Percentiles rank a stretch among this genome's conserved stretches.
Conservation (phyloP, 306 rosid species). For the Rosa rugosa region DNA sequence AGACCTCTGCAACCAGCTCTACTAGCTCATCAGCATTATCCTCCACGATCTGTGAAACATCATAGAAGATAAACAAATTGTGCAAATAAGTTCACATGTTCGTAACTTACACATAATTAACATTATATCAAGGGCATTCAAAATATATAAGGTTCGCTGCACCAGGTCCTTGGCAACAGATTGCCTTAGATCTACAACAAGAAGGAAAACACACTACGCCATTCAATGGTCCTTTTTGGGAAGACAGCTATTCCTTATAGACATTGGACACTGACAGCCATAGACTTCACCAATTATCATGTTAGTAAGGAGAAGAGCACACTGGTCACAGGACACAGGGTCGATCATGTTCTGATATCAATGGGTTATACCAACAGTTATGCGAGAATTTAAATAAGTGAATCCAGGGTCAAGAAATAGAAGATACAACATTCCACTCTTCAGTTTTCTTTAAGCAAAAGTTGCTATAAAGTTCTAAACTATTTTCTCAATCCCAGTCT, state of each 20-base stretch:
- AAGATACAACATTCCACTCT: not conserved
- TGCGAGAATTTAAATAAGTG: not conserved
- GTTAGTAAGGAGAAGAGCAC: not conserved
- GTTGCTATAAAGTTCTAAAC: no score
- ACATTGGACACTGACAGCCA: not conserved
- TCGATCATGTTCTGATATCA: not conserved
- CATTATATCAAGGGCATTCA: not conserved
- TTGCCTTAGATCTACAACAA: not conserved
- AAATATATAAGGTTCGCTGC: not conserved
- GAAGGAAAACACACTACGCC: not conserved
- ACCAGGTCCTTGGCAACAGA: not conserved
- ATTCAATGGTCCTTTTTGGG: not conserved
- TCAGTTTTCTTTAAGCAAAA: not conserved
- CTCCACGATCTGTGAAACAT: constrained; percentile 49
- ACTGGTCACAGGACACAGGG: not conserved
- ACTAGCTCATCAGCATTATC: constrained; percentile 37
- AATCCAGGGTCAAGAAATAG: not conserved
- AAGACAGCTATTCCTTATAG: not conserved
- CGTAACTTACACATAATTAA: not conserved
- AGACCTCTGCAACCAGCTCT: constrained; percentile 47
- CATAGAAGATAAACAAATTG: constrained; percentile 5
- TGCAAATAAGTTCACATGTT: constrained; percentile 5
- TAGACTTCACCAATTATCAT: not conserved
- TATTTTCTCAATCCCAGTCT: not conserved
- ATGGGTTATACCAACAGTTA: not conserved